Percentiles rank a stretch among this genome's conserved stretches.
phyloP scores from a whole-genome alignment of 805 yeast genomes.

The Ogataea glucozyma region DNA sequence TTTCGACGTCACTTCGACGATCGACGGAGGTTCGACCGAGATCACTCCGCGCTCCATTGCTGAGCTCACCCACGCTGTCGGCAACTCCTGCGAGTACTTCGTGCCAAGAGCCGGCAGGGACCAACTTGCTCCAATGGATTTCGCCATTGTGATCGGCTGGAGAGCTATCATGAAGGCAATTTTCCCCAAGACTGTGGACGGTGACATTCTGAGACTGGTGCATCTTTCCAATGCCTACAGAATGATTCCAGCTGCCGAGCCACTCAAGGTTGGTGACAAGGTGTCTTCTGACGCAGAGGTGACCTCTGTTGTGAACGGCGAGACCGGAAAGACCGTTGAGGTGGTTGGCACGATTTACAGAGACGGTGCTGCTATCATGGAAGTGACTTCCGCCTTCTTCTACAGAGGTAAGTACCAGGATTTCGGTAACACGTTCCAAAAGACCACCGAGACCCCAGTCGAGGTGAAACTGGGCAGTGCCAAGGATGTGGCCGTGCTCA shows the following conservation, averaged over 20 bases:
- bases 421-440: constrained; percentile 89
- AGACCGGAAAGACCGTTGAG: constrained; percentile 93
- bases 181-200: constrained; percentile 95
- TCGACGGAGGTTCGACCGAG: constrained; percentile 66
- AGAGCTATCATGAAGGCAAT: constrained; percentile 96
- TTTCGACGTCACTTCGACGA: constrained; percentile 68
- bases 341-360: constrained; percentile 87
- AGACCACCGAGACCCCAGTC: constrained; percentile 82
- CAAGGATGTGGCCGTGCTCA: constrained; percentile 90
- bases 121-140: constrained; percentile 97
- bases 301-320: constrained; percentile 84
- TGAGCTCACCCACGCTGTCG: constrained; percentile 95
- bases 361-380: constrained; percentile 80
- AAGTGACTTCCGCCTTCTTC: constrained; percentile 91
- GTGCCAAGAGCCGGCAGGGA: constrained; percentile 83
- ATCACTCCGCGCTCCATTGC: constrained; percentile 78
- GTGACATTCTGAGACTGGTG: constrained; percentile 90
- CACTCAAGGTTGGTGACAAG: constrained; percentile 83
- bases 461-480: constrained; percentile 70
- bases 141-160: constrained; percentile 98
- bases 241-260: constrained; percentile 89
- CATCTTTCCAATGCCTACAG: constrained; percentile 94
- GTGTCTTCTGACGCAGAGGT: constrained; percentile 83
- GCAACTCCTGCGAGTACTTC: constrained; percentile 95
- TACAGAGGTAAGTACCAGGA: constrained; percentile 92